Evolutionary conservation across 106 monocot genomes (phyloP).

Genomic region (Triglochin maritima): DNA sequence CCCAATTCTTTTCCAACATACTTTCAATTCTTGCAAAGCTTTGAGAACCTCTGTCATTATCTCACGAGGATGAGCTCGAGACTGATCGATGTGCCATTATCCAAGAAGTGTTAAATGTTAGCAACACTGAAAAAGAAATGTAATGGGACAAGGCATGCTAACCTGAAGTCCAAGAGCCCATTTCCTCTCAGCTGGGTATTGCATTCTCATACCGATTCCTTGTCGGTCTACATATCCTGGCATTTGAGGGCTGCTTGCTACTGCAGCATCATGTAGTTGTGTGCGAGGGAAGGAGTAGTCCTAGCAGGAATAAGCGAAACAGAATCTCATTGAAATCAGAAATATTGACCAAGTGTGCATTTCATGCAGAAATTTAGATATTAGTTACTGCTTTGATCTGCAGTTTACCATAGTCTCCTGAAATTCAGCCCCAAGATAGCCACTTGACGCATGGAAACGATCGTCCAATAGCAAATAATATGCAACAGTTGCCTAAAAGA

Average conservation of each 20-base stretch:
- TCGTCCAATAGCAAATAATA: conserved; percentile 81
- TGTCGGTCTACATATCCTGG: conserved; percentile 45
- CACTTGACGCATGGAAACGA: conserved; percentile 49
- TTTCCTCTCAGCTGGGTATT: conserved; percentile 58
- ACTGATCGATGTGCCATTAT: conserved; percentile 19
- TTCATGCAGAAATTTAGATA: not conserved
- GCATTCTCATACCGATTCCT: conserved; percentile 29
- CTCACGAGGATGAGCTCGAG: conserved; percentile 70
- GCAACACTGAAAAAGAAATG: not conserved
- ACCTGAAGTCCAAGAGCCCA: conserved; percentile 98
- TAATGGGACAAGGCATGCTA: not conserved
- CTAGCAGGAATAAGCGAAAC: conserved; percentile 16
- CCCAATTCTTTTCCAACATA: conserved; percentile 84
- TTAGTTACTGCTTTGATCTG: not conserved
- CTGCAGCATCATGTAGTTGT: conserved; percentile 20
- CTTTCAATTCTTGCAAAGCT: conserved; percentile 72
- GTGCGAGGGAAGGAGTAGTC: conserved; percentile 25
- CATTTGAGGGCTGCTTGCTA: conserved; percentile 15
- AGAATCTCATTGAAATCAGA: not conserved
- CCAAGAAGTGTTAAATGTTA: not conserved
- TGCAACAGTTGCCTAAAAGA: conserved; percentile 66
- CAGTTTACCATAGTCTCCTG: conserved; percentile 53
- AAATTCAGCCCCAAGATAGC: conserved; percentile 78
- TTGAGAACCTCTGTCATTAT: conserved; percentile 79
- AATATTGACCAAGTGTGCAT: too few relatives aligned